These are phyloP conservation scores for Chrysosporium queenslandicum DNA, from an alignment of 2,329 filamentous ascomycete species.

Conservation along the genomic window DNA sequence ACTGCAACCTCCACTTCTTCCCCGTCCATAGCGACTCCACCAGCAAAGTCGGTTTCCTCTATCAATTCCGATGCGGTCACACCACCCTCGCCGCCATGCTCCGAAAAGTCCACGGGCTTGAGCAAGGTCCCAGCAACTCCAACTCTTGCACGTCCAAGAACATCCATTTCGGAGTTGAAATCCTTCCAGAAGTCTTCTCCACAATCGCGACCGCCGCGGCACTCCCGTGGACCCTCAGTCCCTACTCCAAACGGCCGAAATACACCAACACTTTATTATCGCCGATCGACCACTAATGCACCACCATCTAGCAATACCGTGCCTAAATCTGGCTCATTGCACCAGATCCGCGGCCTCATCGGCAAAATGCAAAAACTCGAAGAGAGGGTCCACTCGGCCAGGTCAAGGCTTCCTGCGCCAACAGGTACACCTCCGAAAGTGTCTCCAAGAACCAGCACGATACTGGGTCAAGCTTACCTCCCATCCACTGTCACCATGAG, in stretches of 20 bases:
- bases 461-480: constrained; percentile 40
- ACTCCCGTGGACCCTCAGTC: constrained; percentile 51
- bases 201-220: constrained; percentile 37
- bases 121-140: constrained; percentile 47
- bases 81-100: constrained; percentile 88
- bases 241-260: constrained; percentile 41
- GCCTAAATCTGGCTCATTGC: constrained; percentile 55
- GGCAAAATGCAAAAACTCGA: constrained; percentile 96
- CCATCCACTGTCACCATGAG: constrained; percentile 49
- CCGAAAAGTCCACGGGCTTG: constrained; percentile 62
- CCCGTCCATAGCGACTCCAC: constrained; percentile 79
- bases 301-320: constrained; percentile 18
- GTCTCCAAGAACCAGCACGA: constrained; percentile 58
- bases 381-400: constrained; percentile 79
- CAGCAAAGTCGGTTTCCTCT: constrained; percentile 56
- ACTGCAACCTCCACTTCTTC: constrained; percentile 68
- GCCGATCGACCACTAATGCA: constrained; percentile 19
- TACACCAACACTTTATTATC: constrained; percentile 37
- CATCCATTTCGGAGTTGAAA: constrained; percentile 40
- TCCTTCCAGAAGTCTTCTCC: constrained; percentile 46
- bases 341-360: constrained; percentile 85
- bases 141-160: constrained; percentile 35
- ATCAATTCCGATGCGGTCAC: constrained; percentile 60
- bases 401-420: constrained; percentile 82
- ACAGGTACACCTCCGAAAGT: constrained; percentile 64